Percentiles rank a stretch among this genome's conserved stretches.
Evolutionary conservation across 345 rosid genomes (phyloP).

Genomic region (Salix exigua): DNA sequence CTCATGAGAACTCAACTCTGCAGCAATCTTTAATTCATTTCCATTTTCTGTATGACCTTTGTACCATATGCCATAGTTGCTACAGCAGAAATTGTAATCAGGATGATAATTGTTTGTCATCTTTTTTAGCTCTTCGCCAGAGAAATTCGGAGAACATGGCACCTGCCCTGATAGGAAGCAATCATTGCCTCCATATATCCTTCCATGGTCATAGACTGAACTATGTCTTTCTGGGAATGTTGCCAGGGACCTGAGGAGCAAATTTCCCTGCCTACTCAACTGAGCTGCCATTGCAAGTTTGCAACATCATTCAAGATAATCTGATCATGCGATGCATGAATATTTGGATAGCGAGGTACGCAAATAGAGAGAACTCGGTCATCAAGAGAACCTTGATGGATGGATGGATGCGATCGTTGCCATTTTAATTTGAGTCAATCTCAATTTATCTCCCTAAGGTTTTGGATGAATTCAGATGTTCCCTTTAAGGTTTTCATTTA

Average conservation of each 20-base stretch:
- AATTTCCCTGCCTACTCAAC: too few relatives aligned
- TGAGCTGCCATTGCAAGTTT: too few relatives aligned
- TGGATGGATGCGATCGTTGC: too few relatives aligned
- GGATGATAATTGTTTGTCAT: background rate
- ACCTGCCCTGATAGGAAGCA: background rate
- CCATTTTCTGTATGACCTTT: background rate
- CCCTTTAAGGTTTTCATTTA: too few relatives aligned
- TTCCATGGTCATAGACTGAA: background rate
- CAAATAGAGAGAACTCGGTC: too few relatives aligned
- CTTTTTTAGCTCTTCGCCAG: slow-evolving; percentile 1
- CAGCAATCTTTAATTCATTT: background rate
- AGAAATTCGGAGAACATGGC: background rate
- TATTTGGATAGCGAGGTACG: too few relatives aligned
- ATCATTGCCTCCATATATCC: background rate
- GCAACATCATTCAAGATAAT: background rate
- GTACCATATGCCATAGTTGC: background rate
- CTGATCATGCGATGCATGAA: too few relatives aligned
- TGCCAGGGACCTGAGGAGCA: background rate
- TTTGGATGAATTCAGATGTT: too few relatives aligned
- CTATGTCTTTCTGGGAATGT: background rate
- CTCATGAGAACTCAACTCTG: background rate
- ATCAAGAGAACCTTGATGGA: too few relatives aligned
- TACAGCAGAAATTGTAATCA: background rate
- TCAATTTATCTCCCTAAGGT: too few relatives aligned
- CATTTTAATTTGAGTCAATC: too few relatives aligned